Percentiles rank a stretch among this genome's conserved stretches.
These are phyloP conservation scores for Xylaria sp. DNA, from an alignment of 2,329 filamentous ascomycete species.

Conservation along the genomic window DNA sequence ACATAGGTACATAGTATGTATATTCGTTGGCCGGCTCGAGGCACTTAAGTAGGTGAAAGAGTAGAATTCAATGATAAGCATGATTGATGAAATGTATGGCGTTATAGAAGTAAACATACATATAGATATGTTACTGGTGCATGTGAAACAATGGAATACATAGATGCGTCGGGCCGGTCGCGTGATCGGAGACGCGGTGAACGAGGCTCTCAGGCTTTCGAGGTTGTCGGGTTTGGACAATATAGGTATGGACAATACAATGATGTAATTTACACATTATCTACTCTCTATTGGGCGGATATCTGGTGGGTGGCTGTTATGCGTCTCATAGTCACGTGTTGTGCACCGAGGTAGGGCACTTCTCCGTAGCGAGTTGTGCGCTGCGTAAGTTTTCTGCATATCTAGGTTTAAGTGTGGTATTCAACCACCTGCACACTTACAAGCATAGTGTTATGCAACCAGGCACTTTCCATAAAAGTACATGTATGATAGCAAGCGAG, in stretches of 20 bases:
- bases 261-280: not conserved
- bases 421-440: not conserved
- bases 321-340: constrained; percentile 2
- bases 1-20: not conserved
- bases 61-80: not conserved
- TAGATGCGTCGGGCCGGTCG: not conserved
- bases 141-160: not conserved
- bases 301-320: not conserved
- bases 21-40: not conserved
- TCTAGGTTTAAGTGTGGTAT: not conserved
- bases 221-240: not conserved
- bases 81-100: not conserved
- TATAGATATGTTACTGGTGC: not conserved
- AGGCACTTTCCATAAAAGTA: too few relatives aligned
- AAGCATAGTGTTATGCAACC: not conserved
- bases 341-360: constrained; percentile 1
- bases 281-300: not conserved
- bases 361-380: constrained; percentile 3
- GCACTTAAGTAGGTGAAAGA: not conserved
- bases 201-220: constrained; percentile 7
- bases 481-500: constrained; percentile 1
- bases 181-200: not conserved
- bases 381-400: not conserved
- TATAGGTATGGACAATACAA: not conserved
- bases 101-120: not conserved